These are phyloP conservation scores for Penicillium nordicum DNA, from an alignment of 2,329 filamentous ascomycete genomes.

Conservation along the genomic window DNA sequence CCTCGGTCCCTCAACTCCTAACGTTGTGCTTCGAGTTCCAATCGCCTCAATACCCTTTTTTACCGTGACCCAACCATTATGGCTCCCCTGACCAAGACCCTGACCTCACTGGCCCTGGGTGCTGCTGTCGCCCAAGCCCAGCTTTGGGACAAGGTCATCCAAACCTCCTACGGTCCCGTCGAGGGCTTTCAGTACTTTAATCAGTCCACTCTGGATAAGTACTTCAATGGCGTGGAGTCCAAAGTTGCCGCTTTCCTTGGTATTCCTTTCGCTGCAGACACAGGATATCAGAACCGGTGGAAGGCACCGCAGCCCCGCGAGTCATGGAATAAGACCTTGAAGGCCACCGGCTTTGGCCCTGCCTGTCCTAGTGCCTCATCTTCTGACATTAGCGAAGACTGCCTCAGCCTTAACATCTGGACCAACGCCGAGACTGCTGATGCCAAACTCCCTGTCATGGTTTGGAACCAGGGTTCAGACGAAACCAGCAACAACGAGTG, in stretches of 20 bases:
- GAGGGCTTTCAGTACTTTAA: conserved; percentile 24
- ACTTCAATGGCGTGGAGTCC: conserved; percentile 20
- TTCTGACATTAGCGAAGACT: conserved; percentile 29
- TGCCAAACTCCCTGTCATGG: conserved; percentile 28
- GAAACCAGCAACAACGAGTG: conserved; percentile 24
- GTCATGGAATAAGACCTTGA: conserved; percentile 20
- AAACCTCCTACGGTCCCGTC: conserved; percentile 19
- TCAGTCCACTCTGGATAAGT: conserved; percentile 18
- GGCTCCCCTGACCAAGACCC: conserved; percentile 8
- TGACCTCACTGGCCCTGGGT: conserved; percentile 9
- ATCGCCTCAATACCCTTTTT: neutral
- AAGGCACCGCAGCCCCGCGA: conserved; percentile 21
- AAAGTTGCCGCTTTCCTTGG: conserved; percentile 22
- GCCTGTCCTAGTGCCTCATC: conserved; percentile 15
- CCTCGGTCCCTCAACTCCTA: neutral
- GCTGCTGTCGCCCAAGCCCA: conserved; percentile 15
- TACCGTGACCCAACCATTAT: neutral
- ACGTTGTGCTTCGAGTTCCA: neutral
- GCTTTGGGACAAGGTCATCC: conserved; percentile 21
- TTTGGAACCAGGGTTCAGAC: conserved; percentile 31
- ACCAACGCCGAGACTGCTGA: conserved; percentile 20
- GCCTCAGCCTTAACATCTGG: conserved; percentile 34
- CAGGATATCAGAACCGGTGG: conserved; percentile 25
- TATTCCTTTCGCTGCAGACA: conserved; percentile 26
- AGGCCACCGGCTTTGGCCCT: conserved; percentile 17